Evolutionary conservation across 169 alveolate genomes (phyloP).

Genomic region (Miamiensis avidus): DNA sequence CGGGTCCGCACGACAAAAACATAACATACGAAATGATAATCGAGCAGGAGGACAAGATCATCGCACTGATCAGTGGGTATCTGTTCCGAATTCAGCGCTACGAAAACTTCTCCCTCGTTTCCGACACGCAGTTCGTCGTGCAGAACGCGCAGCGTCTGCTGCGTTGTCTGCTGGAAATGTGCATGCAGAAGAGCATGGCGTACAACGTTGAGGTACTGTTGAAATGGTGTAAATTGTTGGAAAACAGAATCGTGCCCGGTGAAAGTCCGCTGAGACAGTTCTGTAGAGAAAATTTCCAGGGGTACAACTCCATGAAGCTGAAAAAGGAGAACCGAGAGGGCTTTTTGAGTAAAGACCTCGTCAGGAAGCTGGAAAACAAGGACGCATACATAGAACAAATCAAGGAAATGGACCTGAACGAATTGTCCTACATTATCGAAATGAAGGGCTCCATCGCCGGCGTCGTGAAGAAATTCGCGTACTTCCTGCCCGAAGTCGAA

Average conservation of each 20-base stretch:
- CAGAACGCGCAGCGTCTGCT: slow-evolving; percentile 94
- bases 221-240: slow-evolving; percentile 84
- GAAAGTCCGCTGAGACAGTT: slow-evolving; percentile 84
- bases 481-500: slow-evolving; percentile 26
- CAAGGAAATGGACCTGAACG: slow-evolving; percentile 17
- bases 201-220: slow-evolving; percentile 79
- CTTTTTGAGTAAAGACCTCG: slow-evolving; percentile 35
- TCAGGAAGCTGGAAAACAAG: slow-evolving; percentile 37
- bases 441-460: not conserved
- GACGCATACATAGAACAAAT: slow-evolving; percentile 18
- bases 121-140: slow-evolving; percentile 92
- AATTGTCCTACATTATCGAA: slow-evolving; percentile 2
- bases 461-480: slow-evolving; percentile 36
- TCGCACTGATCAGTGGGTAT: slow-evolving; percentile 52
- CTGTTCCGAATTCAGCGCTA: slow-evolving; percentile 6
- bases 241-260: slow-evolving; percentile 77
- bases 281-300: slow-evolving; percentile 40
- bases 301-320: slow-evolving; percentile 1
- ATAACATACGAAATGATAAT: slow-evolving; percentile 81
- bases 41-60: slow-evolving; percentile 86
- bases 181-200: slow-evolving; percentile 81
- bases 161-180: slow-evolving; percentile 92
- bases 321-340: slow-evolving; percentile 42
- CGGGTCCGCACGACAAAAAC: slow-evolving; percentile 32
- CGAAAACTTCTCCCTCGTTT: slow-evolving; percentile 88